These are phyloP conservation scores for Coffea humblotiana DNA, from an alignment of 305 asterid species.

Conservation along the genomic window DNA sequence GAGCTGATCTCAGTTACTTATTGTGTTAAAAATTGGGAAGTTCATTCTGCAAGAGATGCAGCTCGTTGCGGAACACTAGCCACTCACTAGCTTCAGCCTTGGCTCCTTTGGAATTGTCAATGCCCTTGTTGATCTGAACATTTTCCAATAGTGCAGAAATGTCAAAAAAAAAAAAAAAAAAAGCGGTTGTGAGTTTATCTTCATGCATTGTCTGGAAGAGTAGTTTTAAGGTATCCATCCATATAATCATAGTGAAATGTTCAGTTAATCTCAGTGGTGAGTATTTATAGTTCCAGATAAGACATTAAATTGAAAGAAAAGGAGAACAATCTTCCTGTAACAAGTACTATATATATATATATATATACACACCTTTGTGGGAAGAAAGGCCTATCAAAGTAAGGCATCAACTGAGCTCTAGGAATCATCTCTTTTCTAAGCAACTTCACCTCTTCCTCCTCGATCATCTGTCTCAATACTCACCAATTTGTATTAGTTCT, in stretches of 20 bases:
- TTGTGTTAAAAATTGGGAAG: slow-evolving; percentile 8
- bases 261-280: background rate
- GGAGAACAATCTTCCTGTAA: background rate
- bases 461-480: slow-evolving; percentile 47
- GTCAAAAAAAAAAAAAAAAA: background rate
- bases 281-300: too few species aligned
- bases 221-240: background rate
- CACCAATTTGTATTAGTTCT: background rate
- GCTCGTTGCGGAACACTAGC: slow-evolving; percentile 41
- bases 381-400: slow-evolving; percentile 66
- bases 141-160: too few species aligned
- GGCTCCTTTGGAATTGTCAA: slow-evolving; percentile 76
- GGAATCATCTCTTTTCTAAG: slow-evolving; percentile 78
- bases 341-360: background rate
- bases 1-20: background rate
- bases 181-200: background rate
- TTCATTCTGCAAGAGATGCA: slow-evolving; percentile 38
- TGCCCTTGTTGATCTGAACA: slow-evolving; percentile 65
- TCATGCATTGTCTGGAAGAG: background rate
- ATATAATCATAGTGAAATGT: background rate
- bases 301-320: background rate
- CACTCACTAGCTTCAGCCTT: slow-evolving; percentile 39
- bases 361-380: slow-evolving; percentile 55
- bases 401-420: slow-evolving; percentile 83
- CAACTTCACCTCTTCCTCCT: slow-evolving; percentile 71